These are phyloP conservation scores for Pisolithus tinctorius DNA, from an alignment of 768 basidiomycete genomes.

Conservation along the genomic window DNA sequence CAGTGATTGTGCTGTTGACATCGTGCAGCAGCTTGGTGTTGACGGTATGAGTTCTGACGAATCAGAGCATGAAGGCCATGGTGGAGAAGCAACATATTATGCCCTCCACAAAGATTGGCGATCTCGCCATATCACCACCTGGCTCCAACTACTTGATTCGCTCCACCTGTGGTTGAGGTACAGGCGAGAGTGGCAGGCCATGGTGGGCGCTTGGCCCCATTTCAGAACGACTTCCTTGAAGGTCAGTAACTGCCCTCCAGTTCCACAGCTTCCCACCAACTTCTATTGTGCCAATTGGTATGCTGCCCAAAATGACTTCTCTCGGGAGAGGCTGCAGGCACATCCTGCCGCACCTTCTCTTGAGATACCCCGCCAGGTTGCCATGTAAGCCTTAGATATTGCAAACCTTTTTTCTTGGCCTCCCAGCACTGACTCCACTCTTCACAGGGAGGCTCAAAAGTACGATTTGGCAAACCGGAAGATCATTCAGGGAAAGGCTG, in stretches of 20 bases:
- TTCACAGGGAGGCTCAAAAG: too few species aligned
- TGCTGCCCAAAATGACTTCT: neutral
- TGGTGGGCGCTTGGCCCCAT: neutral
- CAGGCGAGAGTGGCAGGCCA: neutral
- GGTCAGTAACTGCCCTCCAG: neutral
- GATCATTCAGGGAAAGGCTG: too few species aligned
- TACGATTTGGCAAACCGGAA: too few species aligned
- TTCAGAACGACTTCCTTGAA: neutral
- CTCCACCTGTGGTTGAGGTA: neutral
- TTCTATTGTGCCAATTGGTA: neutral
- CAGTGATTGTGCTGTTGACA: neutral
- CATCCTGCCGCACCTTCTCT: too few species aligned
- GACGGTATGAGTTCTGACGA: slow-evolving; percentile 1
- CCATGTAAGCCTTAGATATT: too few species aligned
- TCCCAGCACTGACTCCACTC: too few species aligned
- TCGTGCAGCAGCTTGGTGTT: neutral
- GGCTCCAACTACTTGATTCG: neutral
- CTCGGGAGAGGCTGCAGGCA: neutral
- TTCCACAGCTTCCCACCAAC: neutral
- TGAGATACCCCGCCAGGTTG: too few species aligned
- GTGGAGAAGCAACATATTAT: neutral
- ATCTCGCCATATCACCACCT: neutral
- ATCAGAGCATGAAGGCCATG: neutral
- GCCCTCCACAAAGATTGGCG: neutral
- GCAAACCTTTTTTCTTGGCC: too few species aligned